phyloP scores from a whole-genome alignment of 768 basidiomycete genomes.

The Cystofilobasidium macerans region DNA sequence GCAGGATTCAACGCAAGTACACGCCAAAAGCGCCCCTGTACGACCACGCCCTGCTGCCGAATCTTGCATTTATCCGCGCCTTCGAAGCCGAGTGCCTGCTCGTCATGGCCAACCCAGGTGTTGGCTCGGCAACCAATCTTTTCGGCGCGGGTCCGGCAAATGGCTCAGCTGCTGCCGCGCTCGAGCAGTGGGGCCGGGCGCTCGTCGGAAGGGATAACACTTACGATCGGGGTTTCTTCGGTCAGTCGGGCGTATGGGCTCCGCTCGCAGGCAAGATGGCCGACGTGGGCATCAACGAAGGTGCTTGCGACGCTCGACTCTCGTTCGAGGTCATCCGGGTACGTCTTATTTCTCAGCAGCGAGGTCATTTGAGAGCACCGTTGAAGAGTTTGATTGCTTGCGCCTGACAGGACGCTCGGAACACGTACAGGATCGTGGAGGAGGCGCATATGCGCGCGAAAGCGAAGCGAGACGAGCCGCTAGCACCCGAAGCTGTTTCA shows the following conservation, averaged over 20 bases:
- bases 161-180: background rate
- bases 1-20: constrained; percentile 11
- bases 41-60: constrained; percentile 6
- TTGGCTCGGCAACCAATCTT: background rate
- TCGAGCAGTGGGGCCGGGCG: background rate
- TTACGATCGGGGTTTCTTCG: constrained; percentile 5
- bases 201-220: background rate
- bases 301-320: background rate
- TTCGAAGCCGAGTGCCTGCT: background rate
- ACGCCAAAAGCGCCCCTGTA: background rate
- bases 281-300: background rate
- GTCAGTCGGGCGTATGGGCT: constrained; percentile 11
- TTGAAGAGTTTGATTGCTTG: too few species aligned
- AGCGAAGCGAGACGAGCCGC: background rate
- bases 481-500: too few species aligned
- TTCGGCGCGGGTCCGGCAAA: background rate
- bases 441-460: background rate
- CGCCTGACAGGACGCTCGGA: background rate
- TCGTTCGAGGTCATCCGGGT: constrained; percentile 5
- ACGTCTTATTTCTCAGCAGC: background rate
- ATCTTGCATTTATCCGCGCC: constrained; percentile 1
- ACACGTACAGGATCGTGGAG: constrained; percentile 7
- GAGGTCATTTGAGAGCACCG: too few species aligned
- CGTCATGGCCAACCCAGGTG: background rate
- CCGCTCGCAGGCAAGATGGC: constrained; percentile 5